A percentile compares a stretch with the other conserved stretches of the same genome.
phyloP scores from a whole-genome alignment of 176 grass and related monocot species.

The Coix lacrymajobi region DNA sequence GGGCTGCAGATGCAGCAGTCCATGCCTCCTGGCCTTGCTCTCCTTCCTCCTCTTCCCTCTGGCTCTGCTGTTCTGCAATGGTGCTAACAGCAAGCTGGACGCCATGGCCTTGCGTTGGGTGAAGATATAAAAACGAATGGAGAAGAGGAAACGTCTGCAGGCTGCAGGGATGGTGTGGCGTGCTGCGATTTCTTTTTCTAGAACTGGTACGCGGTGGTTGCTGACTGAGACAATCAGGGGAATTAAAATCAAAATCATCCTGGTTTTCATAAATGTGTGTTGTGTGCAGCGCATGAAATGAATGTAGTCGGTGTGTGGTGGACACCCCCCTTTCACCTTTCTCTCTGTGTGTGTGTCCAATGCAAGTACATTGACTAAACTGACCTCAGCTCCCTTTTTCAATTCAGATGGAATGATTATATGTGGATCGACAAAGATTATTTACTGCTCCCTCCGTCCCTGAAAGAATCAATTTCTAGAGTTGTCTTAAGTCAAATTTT shows the following conservation, averaged over 20 bases:
- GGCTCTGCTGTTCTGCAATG: background rate
- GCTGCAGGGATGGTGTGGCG: background rate
- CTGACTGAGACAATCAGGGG: slow-evolving; percentile 31
- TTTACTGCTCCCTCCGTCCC: no score
- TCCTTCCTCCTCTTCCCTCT: background rate
- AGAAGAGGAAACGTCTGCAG: background rate
- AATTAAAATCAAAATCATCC: background rate
- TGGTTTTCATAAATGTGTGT: background rate
- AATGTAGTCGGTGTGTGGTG: slow-evolving; percentile 9
- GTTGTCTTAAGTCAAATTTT: no score
- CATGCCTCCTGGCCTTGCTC: slow-evolving; percentile 29
- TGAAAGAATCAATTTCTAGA: no score
- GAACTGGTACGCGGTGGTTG: slow-evolving; percentile 46
- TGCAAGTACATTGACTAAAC: slow-evolving; percentile 21
- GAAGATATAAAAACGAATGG: slow-evolving; percentile 27
- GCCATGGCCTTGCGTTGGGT: slow-evolving; percentile 8
- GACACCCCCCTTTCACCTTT: no score
- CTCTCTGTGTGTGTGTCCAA: background rate
- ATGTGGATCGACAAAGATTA: no score
- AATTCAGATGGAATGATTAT: no score
- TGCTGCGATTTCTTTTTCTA: slow-evolving; percentile 36
- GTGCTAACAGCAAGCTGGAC: background rate
- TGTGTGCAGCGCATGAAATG: background rate
- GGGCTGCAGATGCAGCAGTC: slow-evolving; percentile 97
- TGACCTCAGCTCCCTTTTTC: no score